phyloP scores from a whole-genome alignment of 1,139 yeast genomes.

The Lodderomyces metapsilosis region DNA sequence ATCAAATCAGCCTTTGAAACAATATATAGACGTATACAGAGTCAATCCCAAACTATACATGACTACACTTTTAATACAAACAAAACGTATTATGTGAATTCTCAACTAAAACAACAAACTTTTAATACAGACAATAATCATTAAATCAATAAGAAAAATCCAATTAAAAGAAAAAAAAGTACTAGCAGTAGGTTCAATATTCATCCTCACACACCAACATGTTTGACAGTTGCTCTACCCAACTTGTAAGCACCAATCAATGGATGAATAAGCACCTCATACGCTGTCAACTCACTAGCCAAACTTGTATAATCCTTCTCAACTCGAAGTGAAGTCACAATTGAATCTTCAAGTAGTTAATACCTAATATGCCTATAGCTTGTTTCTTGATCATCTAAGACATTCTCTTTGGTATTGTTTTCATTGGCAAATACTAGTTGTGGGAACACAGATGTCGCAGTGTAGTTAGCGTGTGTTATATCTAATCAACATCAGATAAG shows the following conservation, averaged over 20 bases:
- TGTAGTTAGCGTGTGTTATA: neutral
- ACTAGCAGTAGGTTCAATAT: neutral
- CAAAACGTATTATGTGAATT: too few species aligned
- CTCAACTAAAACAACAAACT: neutral
- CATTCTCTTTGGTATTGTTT: slow-evolving; percentile 8
- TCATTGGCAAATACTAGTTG: slow-evolving; percentile 21
- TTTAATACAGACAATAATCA: neutral
- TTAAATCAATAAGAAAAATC: neutral
- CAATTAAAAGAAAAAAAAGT: neutral
- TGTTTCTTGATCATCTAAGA: slow-evolving; percentile 11
- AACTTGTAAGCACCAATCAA: slow-evolving; percentile 37
- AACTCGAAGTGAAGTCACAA: slow-evolving; percentile 70
- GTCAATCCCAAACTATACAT: too few species aligned
- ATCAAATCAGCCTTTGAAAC: too few species aligned
- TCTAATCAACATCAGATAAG: slow-evolving; percentile 66
- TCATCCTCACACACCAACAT: slow-evolving; percentile 14
- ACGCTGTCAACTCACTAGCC: slow-evolving; percentile 58
- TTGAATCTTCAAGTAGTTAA: slow-evolving; percentile 55
- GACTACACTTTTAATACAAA: too few species aligned
- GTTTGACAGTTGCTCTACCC: slow-evolving; percentile 36
- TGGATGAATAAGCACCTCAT: slow-evolving; percentile 71
- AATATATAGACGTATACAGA: too few species aligned
- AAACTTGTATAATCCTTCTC: slow-evolving; percentile 58
- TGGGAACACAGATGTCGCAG: slow-evolving; percentile 23
- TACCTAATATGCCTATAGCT: slow-evolving; percentile 35